Conservation (phyloP, 108 stramenopile genomes). For the Pseudonitzschia multiseries region DNA sequence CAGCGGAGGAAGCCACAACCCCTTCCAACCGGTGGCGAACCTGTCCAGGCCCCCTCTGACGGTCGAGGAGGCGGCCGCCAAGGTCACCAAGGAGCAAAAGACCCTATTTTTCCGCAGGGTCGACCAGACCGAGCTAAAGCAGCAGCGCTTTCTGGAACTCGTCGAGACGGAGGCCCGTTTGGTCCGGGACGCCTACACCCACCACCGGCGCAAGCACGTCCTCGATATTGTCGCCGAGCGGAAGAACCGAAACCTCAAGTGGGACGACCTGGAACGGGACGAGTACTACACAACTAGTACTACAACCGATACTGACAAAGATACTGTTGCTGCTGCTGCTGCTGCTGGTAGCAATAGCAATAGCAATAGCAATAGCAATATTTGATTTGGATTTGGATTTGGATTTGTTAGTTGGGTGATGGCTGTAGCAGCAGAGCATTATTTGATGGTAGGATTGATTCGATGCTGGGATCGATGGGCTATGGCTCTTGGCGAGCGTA, state of each 20-base stretch:
- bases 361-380: too few species aligned
- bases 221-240: slow-evolving; percentile 47
- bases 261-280: slow-evolving; percentile 51
- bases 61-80: slow-evolving; percentile 55
- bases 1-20: slow-evolving; percentile 9
- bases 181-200: slow-evolving; percentile 46
- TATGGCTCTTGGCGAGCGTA: too few species aligned
- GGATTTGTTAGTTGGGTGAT: too few species aligned
- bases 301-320: background rate
- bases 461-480: too few species aligned
- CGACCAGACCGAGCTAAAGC: slow-evolving; percentile 25
- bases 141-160: slow-evolving; percentile 63
- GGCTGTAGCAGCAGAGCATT: too few species aligned
- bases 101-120: slow-evolving; percentile 35
- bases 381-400: too few species aligned
- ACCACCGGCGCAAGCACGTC: slow-evolving; percentile 50
- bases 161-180: slow-evolving; percentile 58
- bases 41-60: slow-evolving; percentile 55
- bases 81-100: slow-evolving; percentile 43
- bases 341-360: too few species aligned
- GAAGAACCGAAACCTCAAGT: slow-evolving; percentile 43
- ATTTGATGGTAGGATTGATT: too few species aligned
- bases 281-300: too few species aligned
- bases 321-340: too few species aligned
- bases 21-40: slow-evolving; percentile 53